Evolutionary conservation across 352 stramenopile species (phyloP).

Genomic region (Phytophthora vignae): DNA sequence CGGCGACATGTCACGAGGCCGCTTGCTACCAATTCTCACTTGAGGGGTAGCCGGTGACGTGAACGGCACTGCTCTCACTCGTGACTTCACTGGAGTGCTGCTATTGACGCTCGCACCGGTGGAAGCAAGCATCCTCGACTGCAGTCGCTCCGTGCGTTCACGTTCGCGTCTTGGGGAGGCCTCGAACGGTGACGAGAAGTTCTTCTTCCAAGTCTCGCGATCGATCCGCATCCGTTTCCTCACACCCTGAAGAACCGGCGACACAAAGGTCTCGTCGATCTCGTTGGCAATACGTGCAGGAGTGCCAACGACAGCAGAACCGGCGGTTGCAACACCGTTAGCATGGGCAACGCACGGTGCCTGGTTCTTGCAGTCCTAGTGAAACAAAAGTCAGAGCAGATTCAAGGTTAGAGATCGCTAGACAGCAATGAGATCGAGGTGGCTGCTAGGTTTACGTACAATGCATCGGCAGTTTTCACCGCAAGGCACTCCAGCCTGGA

Average conservation of each 20-base stretch:
- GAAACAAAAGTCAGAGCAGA: not conserved
- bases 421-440: not conserved
- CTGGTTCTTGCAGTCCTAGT: conserved; percentile 86
- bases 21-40: conserved; percentile 25
- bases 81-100: conserved; percentile 23
- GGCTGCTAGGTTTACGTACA: conserved; percentile 48
- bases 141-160: conserved; percentile 60
- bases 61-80: conserved; percentile 26
- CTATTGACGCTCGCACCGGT: not conserved
- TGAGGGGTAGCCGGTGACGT: conserved; percentile 30
- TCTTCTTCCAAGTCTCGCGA: conserved; percentile 68
- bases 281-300: conserved; percentile 39
- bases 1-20: conserved; percentile 30
- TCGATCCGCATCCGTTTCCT: conserved; percentile 75
- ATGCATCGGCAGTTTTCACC: conserved; percentile 92
- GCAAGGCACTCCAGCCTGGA: conserved; percentile 90
- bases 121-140: conserved; percentile 49
- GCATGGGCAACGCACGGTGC: conserved; percentile 50
- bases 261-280: conserved; percentile 70
- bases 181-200: conserved; percentile 76
- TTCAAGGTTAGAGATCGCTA: conserved; percentile 7
- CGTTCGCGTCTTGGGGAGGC: conserved; percentile 58
- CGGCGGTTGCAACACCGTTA: conserved; percentile 34
- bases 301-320: conserved; percentile 24
- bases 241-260: conserved; percentile 58